These are phyloP conservation scores for Penicillium capsulatum DNA, from an alignment of 2,329 filamentous ascomycete genomes.

Conservation along the genomic window DNA sequence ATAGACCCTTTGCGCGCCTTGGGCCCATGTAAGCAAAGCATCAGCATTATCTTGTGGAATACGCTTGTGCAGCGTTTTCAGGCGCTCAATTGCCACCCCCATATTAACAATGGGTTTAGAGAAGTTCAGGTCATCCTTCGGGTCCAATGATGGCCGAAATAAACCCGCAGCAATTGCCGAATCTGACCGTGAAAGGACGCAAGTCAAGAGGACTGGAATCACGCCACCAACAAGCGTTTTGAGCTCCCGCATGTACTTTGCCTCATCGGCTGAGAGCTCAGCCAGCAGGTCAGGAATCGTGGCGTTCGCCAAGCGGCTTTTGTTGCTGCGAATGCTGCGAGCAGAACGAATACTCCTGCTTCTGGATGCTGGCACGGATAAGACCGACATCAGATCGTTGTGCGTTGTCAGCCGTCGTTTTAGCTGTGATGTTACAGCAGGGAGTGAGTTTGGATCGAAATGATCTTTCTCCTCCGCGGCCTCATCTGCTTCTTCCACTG, in stretches of 20 bases:
- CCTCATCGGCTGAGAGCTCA: slow-evolving; percentile 78
- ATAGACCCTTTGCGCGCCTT: slow-evolving; percentile 73
- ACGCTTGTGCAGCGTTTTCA: slow-evolving; percentile 74
- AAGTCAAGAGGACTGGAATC: slow-evolving; percentile 82
- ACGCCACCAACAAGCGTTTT: slow-evolving; percentile 93
- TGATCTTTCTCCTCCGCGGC: slow-evolving; percentile 40
- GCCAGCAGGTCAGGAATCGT: slow-evolving; percentile 71
- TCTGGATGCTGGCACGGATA: slow-evolving; percentile 63
- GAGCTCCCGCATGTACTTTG: slow-evolving; percentile 82
- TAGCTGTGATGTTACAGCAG: slow-evolving; percentile 48
- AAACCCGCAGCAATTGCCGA: slow-evolving; percentile 61
- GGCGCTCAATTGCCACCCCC: slow-evolving; percentile 81
- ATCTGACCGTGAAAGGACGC: slow-evolving; percentile 70
- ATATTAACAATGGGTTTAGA: slow-evolving; percentile 90
- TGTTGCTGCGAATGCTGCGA: slow-evolving; percentile 71
- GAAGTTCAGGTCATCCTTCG: slow-evolving; percentile 58
- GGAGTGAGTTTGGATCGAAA: slow-evolving; percentile 41
- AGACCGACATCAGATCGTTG: slow-evolving; percentile 86
- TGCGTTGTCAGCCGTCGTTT: slow-evolving; percentile 82
- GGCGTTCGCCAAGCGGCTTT: slow-evolving; percentile 61
- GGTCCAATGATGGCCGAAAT: slow-evolving; percentile 56
- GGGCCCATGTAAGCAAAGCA: slow-evolving; percentile 74
- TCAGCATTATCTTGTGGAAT: slow-evolving; percentile 71
- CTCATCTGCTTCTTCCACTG: slow-evolving; percentile 15
- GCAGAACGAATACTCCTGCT: slow-evolving; percentile 69